Evolutionary conservation across 169 alveolate genomes (phyloP), one percentile per base, ranked within the genome.

Genomic region (Neospora caninum): DNA sequence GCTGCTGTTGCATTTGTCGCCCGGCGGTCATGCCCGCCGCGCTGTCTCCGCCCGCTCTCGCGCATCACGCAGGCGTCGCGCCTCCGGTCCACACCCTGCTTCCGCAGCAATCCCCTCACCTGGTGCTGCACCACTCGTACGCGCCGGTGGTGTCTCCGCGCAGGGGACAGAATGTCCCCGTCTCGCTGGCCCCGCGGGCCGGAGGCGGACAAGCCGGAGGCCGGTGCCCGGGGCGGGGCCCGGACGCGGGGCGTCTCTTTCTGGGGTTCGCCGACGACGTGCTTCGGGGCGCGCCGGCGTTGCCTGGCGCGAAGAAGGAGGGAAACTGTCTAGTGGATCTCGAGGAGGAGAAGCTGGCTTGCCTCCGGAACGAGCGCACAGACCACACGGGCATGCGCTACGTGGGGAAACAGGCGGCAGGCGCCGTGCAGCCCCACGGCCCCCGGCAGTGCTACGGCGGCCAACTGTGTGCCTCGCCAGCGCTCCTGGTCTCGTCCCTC

Each of bases 1-100:
- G 89, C 38, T 82, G 67, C 69, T 82, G 89, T 29, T 82, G 89
- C 64, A 82, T 82, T 29, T 82, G 89, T 42, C 89, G 89, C 16
- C 89, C 89, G 4, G n/a, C 89, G 38, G 69, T 41, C 25, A 39
- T 67, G 31, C 41, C 67, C 27, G 38, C 84, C 25, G 38, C 84
- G 10, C 73, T 64, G 34, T 64, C 73, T 27, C 73, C 73, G 73
- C 7, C 73, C 20, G 31, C 64, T 53, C 64, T 53, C 18, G 64
- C 7, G 25, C 73, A 7, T 29, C 73, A 64, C 31, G n/a, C 73
- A 64, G 73, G 34, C n/a, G 7, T 64, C 73, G 4, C 73, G 7
- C 31, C 73, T 22, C 31, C 25, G 73, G 31, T 29, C 73, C n/a
- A 16, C 34, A 16, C 20, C 20, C 31, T 64, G 25, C 73, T 27